Percentiles rank a stretch among this genome's conserved stretches.
Conservation (phyloP, 495 filamentous ascomycete genomes). For the Aspergillus incahuasiensis region DNA sequence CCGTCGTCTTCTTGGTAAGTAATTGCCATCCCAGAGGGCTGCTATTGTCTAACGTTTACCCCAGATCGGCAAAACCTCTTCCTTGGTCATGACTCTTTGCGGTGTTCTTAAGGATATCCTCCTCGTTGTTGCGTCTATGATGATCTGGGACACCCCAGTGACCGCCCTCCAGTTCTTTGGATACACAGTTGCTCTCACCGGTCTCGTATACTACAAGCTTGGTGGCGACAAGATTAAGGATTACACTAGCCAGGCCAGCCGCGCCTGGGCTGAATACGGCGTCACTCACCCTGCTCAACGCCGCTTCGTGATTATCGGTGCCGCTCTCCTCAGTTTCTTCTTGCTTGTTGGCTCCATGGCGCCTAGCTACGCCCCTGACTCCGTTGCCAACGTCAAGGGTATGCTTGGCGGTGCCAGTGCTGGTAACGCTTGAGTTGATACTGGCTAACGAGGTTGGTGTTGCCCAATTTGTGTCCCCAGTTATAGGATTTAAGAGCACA, state of each 20-base stretch:
- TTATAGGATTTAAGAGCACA: background rate
- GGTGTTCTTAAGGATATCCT: constrained; percentile 98
- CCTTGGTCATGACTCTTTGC: constrained; percentile 92
- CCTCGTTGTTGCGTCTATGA: constrained; percentile 82
- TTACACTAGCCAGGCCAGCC: constrained; percentile 61
- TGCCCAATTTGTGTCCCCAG: background rate
- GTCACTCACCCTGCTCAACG: constrained; percentile 66
- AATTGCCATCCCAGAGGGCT: background rate
- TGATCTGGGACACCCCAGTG: constrained; percentile 83
- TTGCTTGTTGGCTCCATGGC: constrained; percentile 61
- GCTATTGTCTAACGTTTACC: background rate
- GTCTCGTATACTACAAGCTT: constrained; percentile 97
- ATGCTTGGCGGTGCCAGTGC: constrained; percentile 40
- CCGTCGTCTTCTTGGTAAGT: constrained; percentile 89
- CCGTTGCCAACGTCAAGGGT: constrained; percentile 37
- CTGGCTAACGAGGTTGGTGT: background rate
- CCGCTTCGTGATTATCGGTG: constrained; percentile 66
- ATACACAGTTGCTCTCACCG: constrained; percentile 83
- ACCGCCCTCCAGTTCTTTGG: constrained; percentile 85
- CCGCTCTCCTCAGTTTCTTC: constrained; percentile 59
- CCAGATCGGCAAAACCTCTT: constrained; percentile 96
- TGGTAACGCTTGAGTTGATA: constrained; percentile 31
- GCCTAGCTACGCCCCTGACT: constrained; percentile 41
- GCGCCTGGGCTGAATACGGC: constrained; percentile 84
- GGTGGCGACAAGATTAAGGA: constrained; percentile 80